phyloP scores from a whole-genome alignment of 768 basidiomycete genomes.

The Suillus bovinus region DNA sequence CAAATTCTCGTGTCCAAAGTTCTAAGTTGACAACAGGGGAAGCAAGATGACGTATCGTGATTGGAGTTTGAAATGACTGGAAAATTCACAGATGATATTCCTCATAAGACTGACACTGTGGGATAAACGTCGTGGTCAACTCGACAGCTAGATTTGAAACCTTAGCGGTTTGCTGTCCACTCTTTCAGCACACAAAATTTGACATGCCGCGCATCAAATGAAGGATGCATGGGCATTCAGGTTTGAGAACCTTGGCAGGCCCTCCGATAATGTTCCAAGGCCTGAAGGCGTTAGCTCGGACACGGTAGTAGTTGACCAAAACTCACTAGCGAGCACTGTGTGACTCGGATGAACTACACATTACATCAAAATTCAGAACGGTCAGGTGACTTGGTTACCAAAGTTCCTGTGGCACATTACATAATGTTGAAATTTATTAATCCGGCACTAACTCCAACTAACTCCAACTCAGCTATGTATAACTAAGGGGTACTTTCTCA shows the following conservation, averaged over 20 bases:
- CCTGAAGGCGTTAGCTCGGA: neutral
- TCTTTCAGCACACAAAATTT: neutral
- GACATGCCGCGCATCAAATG: neutral
- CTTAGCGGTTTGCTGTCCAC: neutral
- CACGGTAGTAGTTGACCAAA: neutral
- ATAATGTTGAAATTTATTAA: too few relatives aligned
- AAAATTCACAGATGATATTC: neutral
- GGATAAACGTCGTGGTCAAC: neutral
- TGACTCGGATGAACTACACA: neutral
- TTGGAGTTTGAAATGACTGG: neutral
- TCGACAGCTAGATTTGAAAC: neutral
- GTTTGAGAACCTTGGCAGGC: neutral
- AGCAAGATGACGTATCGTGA: neutral
- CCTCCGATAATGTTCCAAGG: neutral
- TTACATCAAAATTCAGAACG: too few relatives aligned
- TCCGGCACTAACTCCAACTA: too few relatives aligned
- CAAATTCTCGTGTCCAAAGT: neutral
- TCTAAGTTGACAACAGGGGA: neutral
- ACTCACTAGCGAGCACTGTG: neutral
- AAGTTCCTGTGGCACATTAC: too few relatives aligned
- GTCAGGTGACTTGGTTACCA: too few relatives aligned
- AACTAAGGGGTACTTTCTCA: neutral
- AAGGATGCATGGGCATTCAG: neutral
- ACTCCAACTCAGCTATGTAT: too few relatives aligned
- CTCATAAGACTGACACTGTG: neutral